Evolutionary conservation across 257 asterid genomes (phyloP), one percentile per base, ranked within the genome.

Genomic region (Nicotiana undulata): DNA sequence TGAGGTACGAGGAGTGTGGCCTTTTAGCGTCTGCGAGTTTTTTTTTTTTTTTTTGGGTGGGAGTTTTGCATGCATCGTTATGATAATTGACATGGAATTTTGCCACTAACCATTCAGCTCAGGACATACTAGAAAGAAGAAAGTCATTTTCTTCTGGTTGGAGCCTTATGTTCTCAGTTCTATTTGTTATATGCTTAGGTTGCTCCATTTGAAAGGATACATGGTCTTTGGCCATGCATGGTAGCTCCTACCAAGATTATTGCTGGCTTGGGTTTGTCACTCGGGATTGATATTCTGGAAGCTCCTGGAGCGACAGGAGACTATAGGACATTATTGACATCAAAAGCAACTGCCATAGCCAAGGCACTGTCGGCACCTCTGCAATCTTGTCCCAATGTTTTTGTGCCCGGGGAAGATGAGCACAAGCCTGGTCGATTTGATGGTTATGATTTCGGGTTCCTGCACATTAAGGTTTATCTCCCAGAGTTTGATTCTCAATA

Each of bases 231-330:
- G 88, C 98, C 99, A 13, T 96, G 98, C 82, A 96, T 96, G 98
- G 98, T 94, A 76, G 98, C 99, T 40, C 99, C 99, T 1, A 94
- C 99, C 72, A 96, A 96, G 85, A 96, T 96, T 55, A 96, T 96
- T 13, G 99, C 98, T 55, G 99, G 99, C 59, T 87, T 96, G 92
- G 98, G 99, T 32, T 86, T 96, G 85, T 96, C 99, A 32, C 96
- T 96, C 26, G 99, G 98, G 82, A 87, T 96, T 59, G 99, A 96
- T 84, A 96, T 94, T 85, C 89, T 96, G 63, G 99, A 96, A 90
- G 97, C 97, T 85, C 95, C 92, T 1, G 98, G 99, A 86, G 99
- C 99, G 75, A 94, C 99, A 0, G 98, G 97, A 66, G 99, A 96
- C 86, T 96, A 94, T 82, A 88, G 98, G 81, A 94, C 99, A 76